These are phyloP conservation scores for Podosphaera aphanis DNA, from an alignment of 2,329 filamentous ascomycete species.

Conservation along the genomic window DNA sequence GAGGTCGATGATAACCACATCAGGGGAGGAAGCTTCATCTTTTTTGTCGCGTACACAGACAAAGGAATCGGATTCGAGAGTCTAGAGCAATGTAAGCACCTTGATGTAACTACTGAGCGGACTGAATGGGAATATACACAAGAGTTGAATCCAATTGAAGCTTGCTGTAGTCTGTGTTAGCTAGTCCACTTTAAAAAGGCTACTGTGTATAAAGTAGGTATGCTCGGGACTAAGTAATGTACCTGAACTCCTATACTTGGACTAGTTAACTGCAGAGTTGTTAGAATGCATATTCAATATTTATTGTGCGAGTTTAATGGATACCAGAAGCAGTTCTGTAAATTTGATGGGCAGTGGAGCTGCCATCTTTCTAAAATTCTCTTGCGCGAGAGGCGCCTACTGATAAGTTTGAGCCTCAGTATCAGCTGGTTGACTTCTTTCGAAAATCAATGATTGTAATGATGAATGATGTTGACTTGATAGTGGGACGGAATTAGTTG, in stretches of 20 bases:
- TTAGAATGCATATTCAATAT: slow-evolving; percentile 14
- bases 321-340: slow-evolving; percentile 68
- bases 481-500: neutral
- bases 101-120: neutral
- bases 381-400: slow-evolving; percentile 10
- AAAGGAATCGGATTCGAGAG: slow-evolving; percentile 90
- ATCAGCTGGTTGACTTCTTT: slow-evolving; percentile 2
- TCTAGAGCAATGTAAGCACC: slow-evolving; percentile 27
- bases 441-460: neutral
- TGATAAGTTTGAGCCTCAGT: slow-evolving; percentile 10
- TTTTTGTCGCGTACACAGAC: slow-evolving; percentile 94
- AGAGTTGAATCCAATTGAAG: slow-evolving; percentile 66
- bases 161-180: slow-evolving; percentile 24
- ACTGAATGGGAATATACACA: slow-evolving; percentile 35
- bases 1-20: slow-evolving; percentile 93
- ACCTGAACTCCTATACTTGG: slow-evolving; percentile 24
- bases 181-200: slow-evolving; percentile 1
- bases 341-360: slow-evolving; percentile 73
- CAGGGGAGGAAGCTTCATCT: slow-evolving; percentile 58
- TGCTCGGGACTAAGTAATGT: slow-evolving; percentile 15
- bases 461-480: neutral
- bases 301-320: slow-evolving; percentile 14
- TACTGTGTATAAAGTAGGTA: neutral
- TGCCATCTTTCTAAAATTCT: slow-evolving; percentile 14
- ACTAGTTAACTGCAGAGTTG: slow-evolving; percentile 23